A percentile compares a stretch with the other conserved stretches of the same genome.
phyloP scores from a whole-genome alignment of 1,284 basidiomycete genomes.

The Puccinia hordei region DNA sequence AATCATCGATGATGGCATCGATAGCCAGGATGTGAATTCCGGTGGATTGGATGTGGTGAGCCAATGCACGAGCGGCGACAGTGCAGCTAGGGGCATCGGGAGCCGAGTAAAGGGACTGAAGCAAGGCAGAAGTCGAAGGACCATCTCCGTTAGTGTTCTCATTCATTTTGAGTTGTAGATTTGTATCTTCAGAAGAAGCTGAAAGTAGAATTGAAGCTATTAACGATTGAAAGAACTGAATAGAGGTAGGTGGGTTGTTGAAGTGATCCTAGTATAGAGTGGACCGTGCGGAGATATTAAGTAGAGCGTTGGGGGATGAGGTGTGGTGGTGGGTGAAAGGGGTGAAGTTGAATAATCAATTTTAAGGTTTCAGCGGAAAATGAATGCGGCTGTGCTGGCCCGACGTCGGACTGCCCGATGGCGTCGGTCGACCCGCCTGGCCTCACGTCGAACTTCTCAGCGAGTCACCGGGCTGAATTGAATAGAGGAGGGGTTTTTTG shows the following conservation, averaged over 20 bases:
- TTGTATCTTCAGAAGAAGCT: conserved; percentile 11
- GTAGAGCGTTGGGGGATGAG: not conserved
- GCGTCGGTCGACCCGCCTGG: no score
- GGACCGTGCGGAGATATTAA: no score
- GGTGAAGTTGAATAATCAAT: not conserved
- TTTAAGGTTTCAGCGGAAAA: conserved; percentile 7
- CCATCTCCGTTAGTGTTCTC: conserved; percentile 66
- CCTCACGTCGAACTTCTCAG: no score
- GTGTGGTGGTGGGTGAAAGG: not conserved
- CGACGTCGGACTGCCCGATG: no score
- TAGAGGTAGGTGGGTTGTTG: conserved; percentile 64
- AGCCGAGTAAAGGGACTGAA: conserved; percentile 56
- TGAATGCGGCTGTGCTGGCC: not conserved
- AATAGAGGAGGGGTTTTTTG: conserved; percentile 6
- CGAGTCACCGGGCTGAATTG: no score
- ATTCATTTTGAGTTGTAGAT: conserved; percentile 65
- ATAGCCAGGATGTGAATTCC: conserved; percentile 59
- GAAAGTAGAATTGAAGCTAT: conserved; percentile 70
- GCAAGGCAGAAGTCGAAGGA: conserved; percentile 55
- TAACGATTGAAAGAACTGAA: conserved; percentile 68
- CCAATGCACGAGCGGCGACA: conserved; percentile 59
- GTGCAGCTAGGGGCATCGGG: conserved; percentile 54
- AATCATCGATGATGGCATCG: conserved; percentile 59
- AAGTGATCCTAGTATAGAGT: no score
- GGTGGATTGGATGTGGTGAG: conserved; percentile 58